Evolutionary conservation across 2,329 filamentous ascomycete species (phyloP).

Genomic region (Curvularia eragrostidis): DNA sequence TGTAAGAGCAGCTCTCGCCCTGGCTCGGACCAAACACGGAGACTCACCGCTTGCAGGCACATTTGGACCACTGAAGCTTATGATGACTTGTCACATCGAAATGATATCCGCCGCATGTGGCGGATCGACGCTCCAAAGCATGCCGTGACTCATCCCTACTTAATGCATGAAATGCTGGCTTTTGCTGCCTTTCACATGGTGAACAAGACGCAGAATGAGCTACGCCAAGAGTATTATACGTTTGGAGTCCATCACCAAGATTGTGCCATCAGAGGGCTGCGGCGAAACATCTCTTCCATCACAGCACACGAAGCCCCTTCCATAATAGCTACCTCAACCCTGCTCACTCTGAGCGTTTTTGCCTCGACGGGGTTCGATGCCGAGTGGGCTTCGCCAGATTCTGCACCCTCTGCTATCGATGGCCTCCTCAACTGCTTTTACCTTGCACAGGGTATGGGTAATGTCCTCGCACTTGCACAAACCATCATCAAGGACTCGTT

Average conservation of each 20-base stretch:
- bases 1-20: constrained; percentile 31
- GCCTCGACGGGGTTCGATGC: constrained; percentile 40
- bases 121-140: constrained; percentile 43
- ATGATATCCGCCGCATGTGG: constrained; percentile 44
- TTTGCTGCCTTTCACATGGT: constrained; percentile 51
- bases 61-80: constrained; percentile 43
- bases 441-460: constrained; percentile 46
- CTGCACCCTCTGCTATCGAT: constrained; percentile 32
- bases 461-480: constrained; percentile 36
- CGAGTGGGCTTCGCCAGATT: constrained; percentile 11
- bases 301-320: constrained; percentile 39
- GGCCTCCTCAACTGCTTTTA: constrained; percentile 45
- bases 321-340: constrained; percentile 40
- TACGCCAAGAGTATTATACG: constrained; percentile 38
- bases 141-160: constrained; percentile 44
- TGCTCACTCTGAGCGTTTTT: constrained; percentile 43
- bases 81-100: constrained; percentile 31
- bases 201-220: constrained; percentile 33
- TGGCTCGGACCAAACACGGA: neutral
- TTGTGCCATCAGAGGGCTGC: constrained; percentile 43
- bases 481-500: constrained; percentile 31
- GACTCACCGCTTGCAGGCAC: constrained; percentile 34
- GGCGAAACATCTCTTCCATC: constrained; percentile 39
- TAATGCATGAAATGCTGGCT: constrained; percentile 53
- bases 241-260: constrained; percentile 49